These are phyloP conservation scores for Calonectria ilicicola DNA, from an alignment of 2,329 filamentous ascomycete species.

Conservation along the genomic window DNA sequence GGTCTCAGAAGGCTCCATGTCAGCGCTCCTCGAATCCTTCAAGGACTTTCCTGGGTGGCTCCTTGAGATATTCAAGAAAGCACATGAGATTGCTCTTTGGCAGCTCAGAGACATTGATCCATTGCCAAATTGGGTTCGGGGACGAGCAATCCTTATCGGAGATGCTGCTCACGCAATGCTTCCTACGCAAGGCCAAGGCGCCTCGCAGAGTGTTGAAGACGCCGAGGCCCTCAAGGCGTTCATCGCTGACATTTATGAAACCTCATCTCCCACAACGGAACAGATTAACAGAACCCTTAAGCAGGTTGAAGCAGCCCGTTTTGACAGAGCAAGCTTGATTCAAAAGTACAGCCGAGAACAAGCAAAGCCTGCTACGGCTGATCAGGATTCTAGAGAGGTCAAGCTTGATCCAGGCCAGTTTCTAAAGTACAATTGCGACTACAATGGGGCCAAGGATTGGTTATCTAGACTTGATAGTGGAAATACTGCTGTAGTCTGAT, in stretches of 20 bases:
- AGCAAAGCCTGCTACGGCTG: slow-evolving; percentile 32
- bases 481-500: too few relatives aligned
- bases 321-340: slow-evolving; percentile 29
- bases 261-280: too few relatives aligned
- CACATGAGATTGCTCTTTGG: slow-evolving; percentile 20
- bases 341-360: slow-evolving; percentile 38
- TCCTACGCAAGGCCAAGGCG: slow-evolving; percentile 25
- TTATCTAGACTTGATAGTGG: too few relatives aligned
- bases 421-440: slow-evolving; percentile 37
- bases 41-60: slow-evolving; percentile 20
- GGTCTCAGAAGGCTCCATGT: slow-evolving; percentile 30
- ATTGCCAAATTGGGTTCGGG: slow-evolving; percentile 15
- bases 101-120: slow-evolving; percentile 28
- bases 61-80: slow-evolving; percentile 10
- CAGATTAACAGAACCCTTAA: too few relatives aligned
- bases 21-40: slow-evolving; percentile 31
- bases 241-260: not conserved
- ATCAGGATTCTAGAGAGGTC: slow-evolving; percentile 25
- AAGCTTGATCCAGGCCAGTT: slow-evolving; percentile 37
- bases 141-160: slow-evolving; percentile 21
- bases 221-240: slow-evolving; percentile 21
- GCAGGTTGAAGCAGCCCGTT: slow-evolving; percentile 15
- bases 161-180: slow-evolving; percentile 29
- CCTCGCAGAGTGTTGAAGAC: slow-evolving; percentile 27
- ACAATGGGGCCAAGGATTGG: slow-evolving; percentile 33